Evolutionary conservation across 2,329 filamentous ascomycete genomes (phyloP).

Genomic region (Hymenoscyphus occultus): DNA sequence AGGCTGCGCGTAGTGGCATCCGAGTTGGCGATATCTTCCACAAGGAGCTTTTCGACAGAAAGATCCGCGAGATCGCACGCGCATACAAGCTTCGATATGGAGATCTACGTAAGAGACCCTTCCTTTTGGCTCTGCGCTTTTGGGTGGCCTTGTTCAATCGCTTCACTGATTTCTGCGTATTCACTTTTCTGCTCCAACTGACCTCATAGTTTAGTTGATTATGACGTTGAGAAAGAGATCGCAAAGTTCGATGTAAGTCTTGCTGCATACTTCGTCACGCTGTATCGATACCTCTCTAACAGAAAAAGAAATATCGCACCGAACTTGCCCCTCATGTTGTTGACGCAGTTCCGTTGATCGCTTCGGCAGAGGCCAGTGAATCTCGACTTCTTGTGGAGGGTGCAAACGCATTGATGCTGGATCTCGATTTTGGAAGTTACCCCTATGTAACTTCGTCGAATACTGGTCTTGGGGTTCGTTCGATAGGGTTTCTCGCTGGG

Average conservation of each 20-base stretch:
- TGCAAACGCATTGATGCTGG: slow-evolving; percentile 62
- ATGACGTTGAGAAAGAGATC: slow-evolving; percentile 68
- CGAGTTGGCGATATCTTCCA: slow-evolving; percentile 66
- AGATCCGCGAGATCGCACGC: slow-evolving; percentile 57
- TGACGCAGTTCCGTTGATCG: slow-evolving; percentile 61
- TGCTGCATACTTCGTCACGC: background rate
- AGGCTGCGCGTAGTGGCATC: slow-evolving; percentile 64
- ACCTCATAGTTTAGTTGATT: slow-evolving; percentile 37
- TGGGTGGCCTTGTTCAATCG: too few relatives aligned
- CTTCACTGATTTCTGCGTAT: too few relatives aligned
- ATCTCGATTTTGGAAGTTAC: slow-evolving; percentile 55
- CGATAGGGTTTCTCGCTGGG: background rate
- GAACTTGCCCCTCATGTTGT: slow-evolving; percentile 60
- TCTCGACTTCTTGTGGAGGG: slow-evolving; percentile 65
- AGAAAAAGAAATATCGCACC: slow-evolving; percentile 45
- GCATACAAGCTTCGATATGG: slow-evolving; percentile 70
- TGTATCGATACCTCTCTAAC: background rate
- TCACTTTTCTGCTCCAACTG: too few relatives aligned
- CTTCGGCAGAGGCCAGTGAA: slow-evolving; percentile 55
- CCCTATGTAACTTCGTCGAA: slow-evolving; percentile 46
- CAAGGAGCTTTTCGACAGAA: slow-evolving; percentile 61
- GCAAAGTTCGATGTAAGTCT: slow-evolving; percentile 48
- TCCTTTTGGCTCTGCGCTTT: background rate
- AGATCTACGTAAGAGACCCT: slow-evolving; percentile 54
- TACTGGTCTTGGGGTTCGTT: slow-evolving; percentile 51